Evolutionary conservation across 768 basidiomycete species (phyloP).

Genomic region (Cyclocybe aegerita): DNA sequence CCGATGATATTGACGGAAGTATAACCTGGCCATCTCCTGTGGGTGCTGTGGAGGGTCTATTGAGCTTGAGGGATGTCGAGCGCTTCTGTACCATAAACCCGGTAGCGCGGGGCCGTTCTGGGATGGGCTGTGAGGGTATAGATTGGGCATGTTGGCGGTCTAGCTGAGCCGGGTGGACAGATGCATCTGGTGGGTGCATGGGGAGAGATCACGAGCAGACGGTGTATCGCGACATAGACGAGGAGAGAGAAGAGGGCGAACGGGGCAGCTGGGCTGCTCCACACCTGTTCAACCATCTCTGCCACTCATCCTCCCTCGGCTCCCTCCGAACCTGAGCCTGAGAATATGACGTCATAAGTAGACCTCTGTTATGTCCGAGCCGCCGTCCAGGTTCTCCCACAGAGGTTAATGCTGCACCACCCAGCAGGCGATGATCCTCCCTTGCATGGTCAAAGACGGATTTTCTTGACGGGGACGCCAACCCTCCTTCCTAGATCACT

Average conservation of each 20-base stretch:
- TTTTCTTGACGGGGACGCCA: not conserved
- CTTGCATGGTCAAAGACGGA: not conserved
- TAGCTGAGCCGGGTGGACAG: not conserved
- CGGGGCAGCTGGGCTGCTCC: too few species aligned
- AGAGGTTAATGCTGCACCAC: not conserved
- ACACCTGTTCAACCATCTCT: too few species aligned
- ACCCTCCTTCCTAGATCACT: not conserved
- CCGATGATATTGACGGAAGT: constrained; percentile 38
- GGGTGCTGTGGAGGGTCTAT: constrained; percentile 38
- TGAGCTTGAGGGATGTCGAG: constrained; percentile 19
- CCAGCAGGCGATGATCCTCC: not conserved
- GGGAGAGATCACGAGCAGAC: constrained; percentile 1
- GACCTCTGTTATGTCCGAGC: too few species aligned
- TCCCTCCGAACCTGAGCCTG: too few species aligned
- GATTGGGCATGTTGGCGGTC: not conserved
- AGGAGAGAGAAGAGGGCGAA: not conserved
- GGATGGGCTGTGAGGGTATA: not conserved
- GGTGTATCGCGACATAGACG: not conserved
- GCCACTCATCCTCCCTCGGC: too few species aligned
- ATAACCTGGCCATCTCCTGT: constrained; percentile 39
- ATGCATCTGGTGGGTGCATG: constrained; percentile 13
- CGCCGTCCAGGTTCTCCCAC: not conserved
- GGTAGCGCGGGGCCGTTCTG: constrained; percentile 11
- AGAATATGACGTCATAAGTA: too few species aligned
- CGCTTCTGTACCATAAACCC: constrained; percentile 17